A percentile compares a stretch with the other conserved stretches of the same genome.
These are phyloP conservation scores for Scheffersomyces parashehatae DNA, from an alignment of 1,139 yeast species.

Conservation along the genomic window DNA sequence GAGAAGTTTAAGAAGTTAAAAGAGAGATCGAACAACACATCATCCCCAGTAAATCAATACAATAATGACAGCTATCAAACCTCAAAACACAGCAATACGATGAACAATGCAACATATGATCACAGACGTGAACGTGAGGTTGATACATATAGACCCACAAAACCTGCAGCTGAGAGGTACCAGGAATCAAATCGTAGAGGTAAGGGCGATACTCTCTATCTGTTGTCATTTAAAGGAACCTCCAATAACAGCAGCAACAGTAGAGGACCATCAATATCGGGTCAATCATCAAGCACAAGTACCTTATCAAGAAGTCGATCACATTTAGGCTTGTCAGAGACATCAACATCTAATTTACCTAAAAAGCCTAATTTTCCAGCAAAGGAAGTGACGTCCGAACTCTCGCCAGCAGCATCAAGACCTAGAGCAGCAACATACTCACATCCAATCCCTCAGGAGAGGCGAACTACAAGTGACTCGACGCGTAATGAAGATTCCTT, in stretches of 20 bases:
- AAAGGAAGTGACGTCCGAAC: not conserved
- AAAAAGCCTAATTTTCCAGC: not conserved
- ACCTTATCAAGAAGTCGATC: not conserved
- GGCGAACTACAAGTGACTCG: not conserved
- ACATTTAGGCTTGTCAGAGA: not conserved
- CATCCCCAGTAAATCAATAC: not conserved
- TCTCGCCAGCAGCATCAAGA: not conserved
- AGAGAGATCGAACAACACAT: constrained; percentile 3
- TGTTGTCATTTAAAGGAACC: not conserved
- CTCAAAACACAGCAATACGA: not conserved
- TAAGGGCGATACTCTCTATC: not conserved
- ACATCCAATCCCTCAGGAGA: not conserved
- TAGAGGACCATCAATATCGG: not conserved
- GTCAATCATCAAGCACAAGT: not conserved
- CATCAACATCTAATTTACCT: not conserved
- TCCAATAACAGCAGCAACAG: not conserved
- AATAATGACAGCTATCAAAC: not conserved
- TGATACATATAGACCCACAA: constrained; percentile 1
- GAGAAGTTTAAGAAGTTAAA: constrained; percentile 54
- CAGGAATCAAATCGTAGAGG: not conserved
- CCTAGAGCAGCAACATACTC: not conserved
- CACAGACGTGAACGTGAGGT: not conserved
- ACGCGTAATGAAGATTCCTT: not conserved
- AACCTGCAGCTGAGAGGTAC: not conserved
- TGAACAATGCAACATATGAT: not conserved